phyloP scores from a whole-genome alignment of 2,329 filamentous ascomycete species.

The Ophiocordyceps camponoti-rufipedis region DNA sequence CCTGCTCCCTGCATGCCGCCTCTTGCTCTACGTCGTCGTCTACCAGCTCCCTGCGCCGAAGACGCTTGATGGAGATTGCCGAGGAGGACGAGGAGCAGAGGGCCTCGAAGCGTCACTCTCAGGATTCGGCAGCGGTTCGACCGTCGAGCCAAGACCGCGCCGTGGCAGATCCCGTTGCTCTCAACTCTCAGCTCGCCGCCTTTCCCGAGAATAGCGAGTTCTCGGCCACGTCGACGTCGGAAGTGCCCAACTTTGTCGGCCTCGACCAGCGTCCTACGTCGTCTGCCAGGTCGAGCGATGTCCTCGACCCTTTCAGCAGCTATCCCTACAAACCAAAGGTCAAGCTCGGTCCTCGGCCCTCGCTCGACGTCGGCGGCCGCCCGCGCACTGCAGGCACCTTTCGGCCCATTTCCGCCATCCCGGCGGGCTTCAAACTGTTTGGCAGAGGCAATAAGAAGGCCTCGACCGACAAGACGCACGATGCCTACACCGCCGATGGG shows the following conservation, averaged over 20 bases:
- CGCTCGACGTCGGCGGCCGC: constrained; percentile 42
- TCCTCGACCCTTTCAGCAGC: constrained; percentile 30
- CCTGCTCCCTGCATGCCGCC: constrained; percentile 77
- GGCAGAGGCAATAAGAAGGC: constrained; percentile 36
- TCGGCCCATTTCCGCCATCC: constrained; percentile 61
- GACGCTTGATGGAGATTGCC: constrained; percentile 78
- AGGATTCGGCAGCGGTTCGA: constrained; percentile 3
- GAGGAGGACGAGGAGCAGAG: constrained; percentile 63
- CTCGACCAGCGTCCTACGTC: constrained; percentile 24
- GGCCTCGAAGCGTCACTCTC: constrained; percentile 39
- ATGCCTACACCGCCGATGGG: constrained; percentile 3
- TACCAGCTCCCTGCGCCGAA: constrained; percentile 57
- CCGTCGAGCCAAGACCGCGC: constrained; percentile 22
- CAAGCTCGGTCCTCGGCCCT: constrained; percentile 75
- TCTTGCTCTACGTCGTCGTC: constrained; percentile 75
- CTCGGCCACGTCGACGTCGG: constrained; percentile 22
- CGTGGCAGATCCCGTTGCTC: constrained; percentile 19
- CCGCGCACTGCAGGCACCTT: constrained; percentile 44
- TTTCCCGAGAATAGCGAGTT: constrained; percentile 32
- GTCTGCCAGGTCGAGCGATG: constrained; percentile 17
- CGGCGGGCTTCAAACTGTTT: constrained; percentile 58
- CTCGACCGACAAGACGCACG: constrained; percentile 10
- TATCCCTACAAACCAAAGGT: constrained; percentile 56
- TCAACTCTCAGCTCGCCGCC: constrained; percentile 32
- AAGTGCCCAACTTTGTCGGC: constrained; percentile 34